Percentiles rank a stretch among this genome's conserved stretches.
Evolutionary conservation across 2,329 filamentous ascomycete genomes (phyloP).

Genomic region (Aspergillus vadensis): DNA sequence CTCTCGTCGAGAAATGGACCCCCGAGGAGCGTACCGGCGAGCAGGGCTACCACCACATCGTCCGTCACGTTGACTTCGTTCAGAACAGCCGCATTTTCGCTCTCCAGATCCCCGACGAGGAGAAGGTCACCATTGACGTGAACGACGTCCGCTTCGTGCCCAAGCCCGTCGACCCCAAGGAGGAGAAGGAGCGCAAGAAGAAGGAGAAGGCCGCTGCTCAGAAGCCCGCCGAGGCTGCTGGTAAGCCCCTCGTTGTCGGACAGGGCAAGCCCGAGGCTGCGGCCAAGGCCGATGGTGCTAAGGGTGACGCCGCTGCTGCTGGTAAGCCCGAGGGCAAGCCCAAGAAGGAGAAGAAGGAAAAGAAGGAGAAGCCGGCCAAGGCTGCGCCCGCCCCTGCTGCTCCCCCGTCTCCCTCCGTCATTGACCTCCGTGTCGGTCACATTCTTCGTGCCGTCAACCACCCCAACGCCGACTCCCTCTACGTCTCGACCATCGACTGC

Average conservation of each 20-base stretch:
- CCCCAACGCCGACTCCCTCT: constrained; percentile 94
- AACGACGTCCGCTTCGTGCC: constrained; percentile 84
- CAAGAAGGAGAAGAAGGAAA: constrained; percentile 55
- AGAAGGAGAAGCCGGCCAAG: constrained; percentile 77
- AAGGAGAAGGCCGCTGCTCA: constrained; percentile 73
- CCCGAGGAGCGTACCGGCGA: constrained; percentile 86
- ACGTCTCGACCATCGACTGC: constrained; percentile 91
- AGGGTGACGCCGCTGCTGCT: constrained; percentile 48
- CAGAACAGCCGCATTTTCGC: constrained; percentile 78
- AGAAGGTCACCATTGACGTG: constrained; percentile 77
- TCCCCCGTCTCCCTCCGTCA: constrained; percentile 78
- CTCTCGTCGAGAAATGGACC: constrained; percentile 75
- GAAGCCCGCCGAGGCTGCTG: constrained; percentile 25
- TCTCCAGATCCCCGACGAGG: constrained; percentile 66
- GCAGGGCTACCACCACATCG: constrained; percentile 85
- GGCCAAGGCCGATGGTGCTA: constrained; percentile 55
- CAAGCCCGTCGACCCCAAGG: constrained; percentile 85
- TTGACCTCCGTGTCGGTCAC: constrained; percentile 94
- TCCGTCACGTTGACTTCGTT: constrained; percentile 90
- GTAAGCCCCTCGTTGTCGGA: constrained; percentile 42
- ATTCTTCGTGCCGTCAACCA: constrained; percentile 95
- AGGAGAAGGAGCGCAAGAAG: constrained; percentile 95
- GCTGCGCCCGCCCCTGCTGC: constrained; percentile 68
- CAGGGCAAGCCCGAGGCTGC: constrained; percentile 52
- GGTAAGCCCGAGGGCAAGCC: constrained; percentile 54